Evolutionary conservation across 2,329 filamentous ascomycete genomes (phyloP).

Genomic region (Aspergillus pseudoterreus): DNA sequence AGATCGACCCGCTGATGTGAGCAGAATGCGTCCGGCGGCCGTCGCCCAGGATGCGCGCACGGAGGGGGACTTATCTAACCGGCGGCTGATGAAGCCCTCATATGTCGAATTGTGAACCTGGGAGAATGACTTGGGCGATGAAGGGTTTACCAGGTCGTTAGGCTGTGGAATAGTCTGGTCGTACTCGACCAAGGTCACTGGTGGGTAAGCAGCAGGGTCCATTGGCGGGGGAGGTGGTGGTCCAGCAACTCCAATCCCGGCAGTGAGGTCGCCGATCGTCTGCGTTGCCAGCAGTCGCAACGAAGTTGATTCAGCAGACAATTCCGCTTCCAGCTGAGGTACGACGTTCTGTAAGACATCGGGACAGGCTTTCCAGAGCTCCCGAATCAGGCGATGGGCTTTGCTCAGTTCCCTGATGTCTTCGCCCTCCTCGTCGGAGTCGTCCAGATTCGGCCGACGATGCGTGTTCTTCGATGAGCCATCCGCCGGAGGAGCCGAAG

Average conservation of each 20-base stretch:
- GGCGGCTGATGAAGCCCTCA: conserved; percentile 76
- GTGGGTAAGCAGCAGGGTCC: conserved; percentile 82
- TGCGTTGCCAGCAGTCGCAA: conserved; percentile 85
- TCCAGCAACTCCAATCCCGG: conserved; percentile 87
- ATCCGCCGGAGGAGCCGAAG: conserved; percentile 61
- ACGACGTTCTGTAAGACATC: conserved; percentile 88
- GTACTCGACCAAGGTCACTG: conserved; percentile 45
- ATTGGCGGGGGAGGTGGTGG: conserved; percentile 68
- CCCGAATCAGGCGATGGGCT: conserved; percentile 81
- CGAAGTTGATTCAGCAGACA: conserved; percentile 84
- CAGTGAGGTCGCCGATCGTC: conserved; percentile 90
- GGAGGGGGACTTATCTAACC: conserved; percentile 77
- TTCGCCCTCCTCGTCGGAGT: conserved; percentile 68
- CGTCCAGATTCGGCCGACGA: conserved; percentile 51
- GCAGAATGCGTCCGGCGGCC: conserved; percentile 76
- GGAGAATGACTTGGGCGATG: conserved; percentile 84
- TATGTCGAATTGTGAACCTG: conserved; percentile 77
- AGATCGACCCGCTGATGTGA: conserved; percentile 87
- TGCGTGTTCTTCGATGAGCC: conserved; percentile 34
- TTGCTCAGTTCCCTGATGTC: conserved; percentile 86
- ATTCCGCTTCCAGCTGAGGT: conserved; percentile 86
- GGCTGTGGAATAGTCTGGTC: conserved; percentile 49
- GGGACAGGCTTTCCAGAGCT: conserved; percentile 90
- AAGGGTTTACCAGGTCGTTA: conserved; percentile 72
- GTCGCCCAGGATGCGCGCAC: conserved; percentile 86